phyloP scores from a whole-genome alignment of 2,329 filamentous ascomycete genomes.

The Aspergillus candidus region DNA sequence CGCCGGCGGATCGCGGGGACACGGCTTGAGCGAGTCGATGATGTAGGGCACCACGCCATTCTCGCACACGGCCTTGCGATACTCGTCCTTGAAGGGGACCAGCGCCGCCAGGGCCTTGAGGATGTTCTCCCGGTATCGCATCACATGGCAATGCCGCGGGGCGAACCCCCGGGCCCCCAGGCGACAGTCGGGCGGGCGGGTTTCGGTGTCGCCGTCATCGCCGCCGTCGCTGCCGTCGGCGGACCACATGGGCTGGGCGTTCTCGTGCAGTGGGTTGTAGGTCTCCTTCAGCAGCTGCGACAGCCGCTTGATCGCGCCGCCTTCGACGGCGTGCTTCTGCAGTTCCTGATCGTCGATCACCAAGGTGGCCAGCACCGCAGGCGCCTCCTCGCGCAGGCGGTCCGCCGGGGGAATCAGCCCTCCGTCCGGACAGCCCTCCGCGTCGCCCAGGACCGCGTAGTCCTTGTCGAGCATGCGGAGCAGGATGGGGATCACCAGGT shows the following conservation, averaged over 20 bases:
- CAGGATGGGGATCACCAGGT: conserved; percentile 65
- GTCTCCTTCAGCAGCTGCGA: conserved; percentile 60
- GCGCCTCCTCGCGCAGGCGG: conserved; percentile 62
- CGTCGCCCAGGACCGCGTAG: conserved; percentile 34
- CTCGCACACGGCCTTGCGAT: conserved; percentile 74
- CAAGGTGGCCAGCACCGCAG: conserved; percentile 69
- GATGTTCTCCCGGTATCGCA: conserved; percentile 68
- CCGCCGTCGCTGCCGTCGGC: conserved; percentile 27
- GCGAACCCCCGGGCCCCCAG: conserved; percentile 59
- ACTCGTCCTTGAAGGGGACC: conserved; percentile 72
- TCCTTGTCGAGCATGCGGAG: conserved; percentile 59
- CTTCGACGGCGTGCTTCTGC: conserved; percentile 75
- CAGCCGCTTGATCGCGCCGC: conserved; percentile 55
- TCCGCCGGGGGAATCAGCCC: conserved; percentile 41
- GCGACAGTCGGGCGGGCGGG: conserved; percentile 34
- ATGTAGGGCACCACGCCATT: conserved; percentile 76
- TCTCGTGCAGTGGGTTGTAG: conserved; percentile 54
- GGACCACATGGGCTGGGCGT: conserved; percentile 51
- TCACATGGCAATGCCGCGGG: conserved; percentile 59
- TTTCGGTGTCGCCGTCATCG: conserved; percentile 15
- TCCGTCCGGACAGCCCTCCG: conserved; percentile 32
- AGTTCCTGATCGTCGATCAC: conserved; percentile 71
- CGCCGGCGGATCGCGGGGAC: conserved; percentile 28
- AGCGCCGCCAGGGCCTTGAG: conserved; percentile 77
- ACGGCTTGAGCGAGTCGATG: conserved; percentile 70